Evolutionary conservation across 2,329 filamentous ascomycete genomes (phyloP), one percentile per base, ranked within the genome.

Genomic region (Colletotrichum scovillei): DNA sequence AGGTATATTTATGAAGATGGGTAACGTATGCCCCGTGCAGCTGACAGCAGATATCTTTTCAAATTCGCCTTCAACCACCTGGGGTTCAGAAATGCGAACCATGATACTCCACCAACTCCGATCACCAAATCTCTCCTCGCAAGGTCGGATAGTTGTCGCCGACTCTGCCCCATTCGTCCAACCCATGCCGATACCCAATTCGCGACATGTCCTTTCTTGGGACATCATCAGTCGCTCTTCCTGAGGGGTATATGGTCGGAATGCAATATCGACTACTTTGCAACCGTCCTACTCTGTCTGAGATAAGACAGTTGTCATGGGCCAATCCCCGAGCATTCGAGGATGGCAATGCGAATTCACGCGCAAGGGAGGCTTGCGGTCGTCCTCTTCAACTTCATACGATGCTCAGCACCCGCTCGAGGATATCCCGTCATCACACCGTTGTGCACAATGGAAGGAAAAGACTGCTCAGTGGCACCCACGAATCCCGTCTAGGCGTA

Each of bases 401-500:
- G 16, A 49, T 49, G 42, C 9, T 22, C 42, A 22, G 42, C 19
- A 49, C 42, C 42, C 8, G 42, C 42, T 49, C 19, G 42, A 22
- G n/a, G 16, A 49, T 9, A n/a, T n/a, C 1, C n/a, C 42, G 19
- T 9, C 42, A 22, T n/a, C 42, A 22, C 42, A 49, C 42, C 42
- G 8, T 22, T 22, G 4, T 8, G 19, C 16, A 55, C 52, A 9
- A n/a, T 24, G 52, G 24, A 22, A 55, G 22, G 52, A 7, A 7
- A 26, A 22, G 52, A 24, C 14, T 30, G 6, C 16, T 12, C 4
- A 7, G 24, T 1, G 16, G n/a, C 9, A 22, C 19, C 16, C 12
- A 9, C 12, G 12, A 8, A 8, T n/a, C 8, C 9, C 2, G 7
- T 55, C 81, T 81, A 83, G 71, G 81, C 81, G 78, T 85, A 87